These are phyloP conservation scores for Auricularia cornea DNA, from an alignment of 768 basidiomycete genomes.

Conservation along the genomic window DNA sequence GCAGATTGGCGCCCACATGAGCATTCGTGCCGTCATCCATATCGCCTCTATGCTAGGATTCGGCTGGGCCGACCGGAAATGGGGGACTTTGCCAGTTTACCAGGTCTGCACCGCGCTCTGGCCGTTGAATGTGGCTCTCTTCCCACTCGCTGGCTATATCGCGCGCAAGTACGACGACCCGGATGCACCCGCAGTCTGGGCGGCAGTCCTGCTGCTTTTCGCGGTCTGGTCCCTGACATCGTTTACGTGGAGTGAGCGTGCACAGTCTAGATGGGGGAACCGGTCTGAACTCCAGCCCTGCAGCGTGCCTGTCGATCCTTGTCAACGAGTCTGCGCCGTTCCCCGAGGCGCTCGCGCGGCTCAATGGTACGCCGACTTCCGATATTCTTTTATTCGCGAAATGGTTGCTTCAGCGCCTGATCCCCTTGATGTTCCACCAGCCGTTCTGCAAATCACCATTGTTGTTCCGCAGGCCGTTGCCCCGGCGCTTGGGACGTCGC, in stretches of 20 bases:
- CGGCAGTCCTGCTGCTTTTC: conserved; percentile 4
- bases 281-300: not conserved
- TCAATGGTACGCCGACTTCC: conserved; percentile 5
- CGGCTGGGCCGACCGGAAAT: conserved; percentile 1
- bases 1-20: conserved; percentile 10
- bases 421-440: not conserved
- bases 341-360: conserved; percentile 8
- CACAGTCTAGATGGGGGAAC: not conserved
- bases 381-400: not conserved
- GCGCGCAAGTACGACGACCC: conserved; percentile 2
- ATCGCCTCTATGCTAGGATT: conserved; percentile 4
- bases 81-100: conserved; percentile 7
- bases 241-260: conserved; percentile 7
- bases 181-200: not conserved
- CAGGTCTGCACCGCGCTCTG: conserved; percentile 1
- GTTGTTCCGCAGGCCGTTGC: conserved; percentile 12
- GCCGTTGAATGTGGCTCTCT: conserved; percentile 4
- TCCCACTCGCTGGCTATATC: conserved; percentile 6
- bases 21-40: conserved; percentile 6
- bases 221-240: conserved; percentile 5
- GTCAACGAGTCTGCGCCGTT: conserved; percentile 10
- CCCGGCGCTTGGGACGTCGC: conserved; percentile 11
- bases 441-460: conserved; percentile 9
- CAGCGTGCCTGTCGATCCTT: conserved; percentile 8
- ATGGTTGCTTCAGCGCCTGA: not conserved